phyloP scores from a whole-genome alignment of 2,329 filamentous ascomycete genomes.

The Penicillium digitatum region DNA sequence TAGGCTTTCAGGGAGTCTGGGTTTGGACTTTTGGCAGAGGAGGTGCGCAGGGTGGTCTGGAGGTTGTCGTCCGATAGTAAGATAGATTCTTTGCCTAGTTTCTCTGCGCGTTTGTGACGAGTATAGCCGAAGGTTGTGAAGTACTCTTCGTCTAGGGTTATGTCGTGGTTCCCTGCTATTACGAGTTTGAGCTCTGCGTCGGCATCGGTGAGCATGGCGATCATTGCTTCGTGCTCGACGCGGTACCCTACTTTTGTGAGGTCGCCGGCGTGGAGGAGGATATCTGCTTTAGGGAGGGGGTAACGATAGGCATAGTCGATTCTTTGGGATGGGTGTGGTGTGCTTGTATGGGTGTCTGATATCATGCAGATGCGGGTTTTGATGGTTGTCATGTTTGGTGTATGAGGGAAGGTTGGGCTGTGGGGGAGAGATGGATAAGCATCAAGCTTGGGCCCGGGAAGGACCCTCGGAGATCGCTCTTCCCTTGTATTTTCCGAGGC shows the following conservation, averaged over 20 bases:
- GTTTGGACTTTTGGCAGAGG: not conserved
- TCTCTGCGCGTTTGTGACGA: conserved; percentile 25
- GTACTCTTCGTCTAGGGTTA: conserved; percentile 53
- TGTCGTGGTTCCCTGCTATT: conserved; percentile 62
- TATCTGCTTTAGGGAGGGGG: conserved; percentile 50
- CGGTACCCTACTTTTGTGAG: conserved; percentile 51
- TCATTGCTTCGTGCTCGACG: conserved; percentile 46
- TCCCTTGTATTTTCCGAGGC: not conserved
- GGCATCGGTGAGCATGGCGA: conserved; percentile 48
- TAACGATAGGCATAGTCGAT: conserved; percentile 32
- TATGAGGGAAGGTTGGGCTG: not conserved
- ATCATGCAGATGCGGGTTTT: conserved; percentile 44
- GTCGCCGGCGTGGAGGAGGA: conserved; percentile 58
- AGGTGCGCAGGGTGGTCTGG: conserved; percentile 14
- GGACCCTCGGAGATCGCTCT: not conserved
- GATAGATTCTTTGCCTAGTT: conserved; percentile 21
- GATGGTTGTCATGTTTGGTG: conserved; percentile 18
- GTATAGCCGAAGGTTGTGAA: conserved; percentile 35
- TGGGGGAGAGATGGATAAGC: not conserved
- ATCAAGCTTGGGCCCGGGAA: not conserved
- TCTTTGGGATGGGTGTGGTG: conserved; percentile 21
- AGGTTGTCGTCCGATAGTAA: conserved; percentile 17
- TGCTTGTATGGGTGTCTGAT: conserved; percentile 42
- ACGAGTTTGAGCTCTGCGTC: conserved; percentile 57
- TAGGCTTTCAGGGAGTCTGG: conserved; percentile 13